Percentiles rank a stretch among this genome's conserved stretches.
These are phyloP conservation scores for Botrytis fabae DNA, from an alignment of 2,329 filamentous ascomycete species.

Conservation along the genomic window DNA sequence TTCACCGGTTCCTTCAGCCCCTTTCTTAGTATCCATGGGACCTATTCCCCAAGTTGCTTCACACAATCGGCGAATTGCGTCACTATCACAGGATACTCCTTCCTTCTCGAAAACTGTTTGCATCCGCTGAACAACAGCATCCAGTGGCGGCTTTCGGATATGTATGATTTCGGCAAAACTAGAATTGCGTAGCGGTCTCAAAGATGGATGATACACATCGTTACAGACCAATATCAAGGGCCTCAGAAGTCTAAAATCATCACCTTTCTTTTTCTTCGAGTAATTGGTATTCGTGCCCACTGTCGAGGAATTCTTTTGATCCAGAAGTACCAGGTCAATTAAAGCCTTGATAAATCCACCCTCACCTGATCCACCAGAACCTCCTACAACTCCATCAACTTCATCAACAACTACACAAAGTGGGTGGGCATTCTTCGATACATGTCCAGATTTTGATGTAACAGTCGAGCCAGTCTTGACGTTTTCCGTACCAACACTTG, in stretches of 20 bases:
- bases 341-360: constrained; percentile 94
- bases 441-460: constrained; percentile 52
- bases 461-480: constrained; percentile 70
- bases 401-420: constrained; percentile 95
- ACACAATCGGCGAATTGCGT: constrained; percentile 82
- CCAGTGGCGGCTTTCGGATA: constrained; percentile 83
- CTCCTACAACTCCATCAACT: constrained; percentile 88
- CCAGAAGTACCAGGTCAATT: constrained; percentile 82
- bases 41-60: constrained; percentile 81
- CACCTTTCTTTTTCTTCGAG: constrained; percentile 64
- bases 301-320: constrained; percentile 71
- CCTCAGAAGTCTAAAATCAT: constrained; percentile 82
- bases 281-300: constrained; percentile 41
- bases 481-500: constrained; percentile 90
- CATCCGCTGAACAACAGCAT: constrained; percentile 79
- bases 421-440: constrained; percentile 75
- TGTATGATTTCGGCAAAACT: constrained; percentile 86
- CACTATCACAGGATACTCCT: constrained; percentile 82
- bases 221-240: constrained; percentile 96
- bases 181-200: constrained; percentile 83
- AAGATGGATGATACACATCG: constrained; percentile 88
- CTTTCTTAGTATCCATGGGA: constrained; percentile 67
- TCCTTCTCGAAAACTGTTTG: constrained; percentile 86
- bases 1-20: constrained; percentile 66
- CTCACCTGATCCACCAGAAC: constrained; percentile 75